phyloP scores from a whole-genome alignment of 257 asterid species.

The Agastache rugosa region DNA sequence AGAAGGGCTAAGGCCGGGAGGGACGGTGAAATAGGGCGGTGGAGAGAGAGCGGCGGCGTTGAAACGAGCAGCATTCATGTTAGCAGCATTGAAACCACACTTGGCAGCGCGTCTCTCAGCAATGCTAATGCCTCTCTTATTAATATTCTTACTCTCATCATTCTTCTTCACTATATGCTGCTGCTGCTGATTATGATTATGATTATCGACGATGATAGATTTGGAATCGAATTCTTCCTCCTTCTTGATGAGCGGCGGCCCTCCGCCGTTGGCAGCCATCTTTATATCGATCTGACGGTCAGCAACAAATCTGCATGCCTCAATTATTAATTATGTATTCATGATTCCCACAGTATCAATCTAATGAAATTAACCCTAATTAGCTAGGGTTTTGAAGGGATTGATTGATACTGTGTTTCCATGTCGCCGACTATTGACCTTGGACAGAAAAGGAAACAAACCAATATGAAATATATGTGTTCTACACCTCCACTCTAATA shows the following conservation, averaged over 20 bases:
- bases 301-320: background rate
- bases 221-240: conserved; percentile 33
- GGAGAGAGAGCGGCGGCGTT: background rate
- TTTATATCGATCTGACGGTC: conserved; percentile 2
- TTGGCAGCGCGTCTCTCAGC: conserved; percentile 69
- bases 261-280: conserved; percentile 35
- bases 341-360: conserved; percentile 56
- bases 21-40: conserved; percentile 50
- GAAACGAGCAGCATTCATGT: conserved; percentile 14
- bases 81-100: conserved; percentile 61
- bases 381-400: conserved; percentile 47
- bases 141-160: background rate
- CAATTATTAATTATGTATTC: conserved; percentile 12
- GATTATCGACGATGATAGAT: background rate
- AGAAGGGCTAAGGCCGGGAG: conserved; percentile 76
- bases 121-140: conserved; percentile 42
- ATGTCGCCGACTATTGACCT: conserved; percentile 25
- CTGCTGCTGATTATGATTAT: background rate
- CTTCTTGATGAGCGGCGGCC: conserved; percentile 22
- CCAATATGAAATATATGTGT: conserved; percentile 2
- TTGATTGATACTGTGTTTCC: conserved; percentile 63
- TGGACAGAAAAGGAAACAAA: background rate
- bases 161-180: too few species aligned
- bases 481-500: conserved; percentile 8
- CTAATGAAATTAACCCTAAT: conserved; percentile 50